A percentile compares a stretch with the other conserved stretches of the same genome.
Evolutionary conservation across 352 stramenopile genomes (phyloP).

Genomic region (Phytophthora lateralis): DNA sequence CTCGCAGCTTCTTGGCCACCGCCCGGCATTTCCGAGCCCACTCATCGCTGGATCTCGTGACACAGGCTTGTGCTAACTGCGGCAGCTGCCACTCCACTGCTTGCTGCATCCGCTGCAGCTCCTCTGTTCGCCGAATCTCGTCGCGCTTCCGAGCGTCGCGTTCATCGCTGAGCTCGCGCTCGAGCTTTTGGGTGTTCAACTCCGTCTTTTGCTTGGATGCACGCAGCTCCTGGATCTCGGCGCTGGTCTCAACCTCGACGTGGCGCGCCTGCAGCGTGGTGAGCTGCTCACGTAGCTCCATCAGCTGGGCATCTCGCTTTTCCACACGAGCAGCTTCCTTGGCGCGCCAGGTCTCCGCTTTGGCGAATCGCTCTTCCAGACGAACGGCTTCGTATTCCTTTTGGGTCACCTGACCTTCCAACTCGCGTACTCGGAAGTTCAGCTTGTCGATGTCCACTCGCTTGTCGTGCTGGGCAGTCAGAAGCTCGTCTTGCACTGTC

Average conservation of each 20-base stretch:
- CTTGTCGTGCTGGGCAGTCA: conserved; percentile 33
- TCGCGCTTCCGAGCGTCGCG: conserved; percentile 35
- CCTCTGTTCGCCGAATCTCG: conserved; percentile 39
- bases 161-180: conserved; percentile 42
- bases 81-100: conserved; percentile 53
- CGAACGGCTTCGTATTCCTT: conserved; percentile 58
- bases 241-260: conserved; percentile 49
- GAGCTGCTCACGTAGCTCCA: conserved; percentile 55
- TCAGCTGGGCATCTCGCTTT: conserved; percentile 50
- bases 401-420: conserved; percentile 53
- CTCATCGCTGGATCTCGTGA: conserved; percentile 50
- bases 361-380: conserved; percentile 52
- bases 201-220: conserved; percentile 37
- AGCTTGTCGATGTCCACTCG: conserved; percentile 53
- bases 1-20: conserved; percentile 38
- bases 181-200: conserved; percentile 27
- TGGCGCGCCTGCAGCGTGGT: conserved; percentile 46
- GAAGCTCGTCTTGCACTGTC: conserved; percentile 39
- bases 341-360: conserved; percentile 51
- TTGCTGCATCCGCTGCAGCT: conserved; percentile 47
- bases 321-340: conserved; percentile 60
- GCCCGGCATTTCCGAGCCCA: conserved; percentile 44
- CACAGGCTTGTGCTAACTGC: conserved; percentile 54
- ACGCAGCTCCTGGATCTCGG: conserved; percentile 51
- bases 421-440: conserved; percentile 46